Evolutionary conservation across 2,329 filamentous ascomycete species (phyloP), one percentile per base, ranked within the genome.

Genomic region (Didymellaceae sp.): DNA sequence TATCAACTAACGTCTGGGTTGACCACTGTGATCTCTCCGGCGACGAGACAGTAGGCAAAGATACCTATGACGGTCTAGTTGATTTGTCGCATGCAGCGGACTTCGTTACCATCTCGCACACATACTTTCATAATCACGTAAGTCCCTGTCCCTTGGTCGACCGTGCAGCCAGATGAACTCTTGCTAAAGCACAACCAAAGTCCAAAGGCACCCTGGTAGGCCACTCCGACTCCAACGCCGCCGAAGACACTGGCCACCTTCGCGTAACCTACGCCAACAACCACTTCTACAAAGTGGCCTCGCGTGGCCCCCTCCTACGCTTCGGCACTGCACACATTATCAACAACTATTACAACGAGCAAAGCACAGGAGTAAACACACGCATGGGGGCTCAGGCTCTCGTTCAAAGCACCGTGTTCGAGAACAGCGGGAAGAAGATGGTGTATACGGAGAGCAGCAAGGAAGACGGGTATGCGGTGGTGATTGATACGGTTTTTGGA

Each of bases 21-120:
- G 86, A 89, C 74, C 86, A 88, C 75, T 78, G 79, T 66, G 86
- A 89, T 56, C 77, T 89, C 17, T 84, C 80, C 4, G 84, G 82
- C 18, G 80, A 87, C 65, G 68, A 25, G 75, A 79, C 61, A 76
- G 82, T 65, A 85, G 83, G 79, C 76, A 89, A 89, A 75, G 85
- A 89, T 75, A 86, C 82, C 75, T 88, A 86, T 65, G 86, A 89
- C 48, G 86, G 86, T 25, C 80, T 89, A 1, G 73, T 85, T 37
- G 86, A 89, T 61, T 73, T 84, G 40, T 86, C 81, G 39, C 86
- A 87, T 72, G 86, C 77, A 37, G 76, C 80, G 7, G 84, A 88
- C 74, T 88, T 75, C 63, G 70, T 87, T 49, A 87, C 80, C 56
- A 75, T 87, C 55, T 79, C 77, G 56, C 79, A 81, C 72, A 58